Evolutionary conservation across 1,284 basidiomycete genomes (phyloP), one percentile per base, ranked within the genome.

Genomic region (Fomitopsis palustris): DNA sequence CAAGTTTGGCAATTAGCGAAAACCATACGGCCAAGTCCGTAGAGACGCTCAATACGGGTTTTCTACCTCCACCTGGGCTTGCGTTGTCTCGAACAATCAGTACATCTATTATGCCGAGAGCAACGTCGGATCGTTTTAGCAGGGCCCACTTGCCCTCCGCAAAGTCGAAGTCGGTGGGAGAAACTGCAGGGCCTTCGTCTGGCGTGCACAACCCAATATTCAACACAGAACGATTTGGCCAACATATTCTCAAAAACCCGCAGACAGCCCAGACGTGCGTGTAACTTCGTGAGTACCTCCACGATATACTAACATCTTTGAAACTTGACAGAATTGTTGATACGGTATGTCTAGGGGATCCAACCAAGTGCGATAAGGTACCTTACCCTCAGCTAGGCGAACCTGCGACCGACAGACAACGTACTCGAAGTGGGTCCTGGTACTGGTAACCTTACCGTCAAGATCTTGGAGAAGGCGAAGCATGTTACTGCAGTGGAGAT

Each of bases 371-470:
- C 23, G 25, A 19, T 7, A 17, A 8, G 3, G 27, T 19, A 17
- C 29, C 21, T 21, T 43, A 42, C 41, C 33, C 5, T 42, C 16
- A 25, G 27, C n/a, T 63, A 97, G 88, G 96, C 96, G 4, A 92
- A 92, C 69, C 78, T 99, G 53, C 92, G 93, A 65, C 93, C 95
- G 1, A 96, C 96, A 19, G 96, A 99, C 73, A 90, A 92, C 70
- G 96, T 98, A 19, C 86, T 99, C 54, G 96, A 99, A 78, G 95
- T 99, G 56, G 97, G 96, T 71, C 97, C 97, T 12, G 97, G 97
- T 77, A 99, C 97, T 2, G 97, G 97, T 65, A 99, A 99, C 73
- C 74, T 99, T 70, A 99, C 97, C 0, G 90, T 98, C 17, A 82
- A 92, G 68, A 99, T 99, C 64, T 78, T 99, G 39, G 94, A 98